Conservation (phyloP, 2,329 filamentous ascomycete species). For the Tolypocladium endophyticum region DNA sequence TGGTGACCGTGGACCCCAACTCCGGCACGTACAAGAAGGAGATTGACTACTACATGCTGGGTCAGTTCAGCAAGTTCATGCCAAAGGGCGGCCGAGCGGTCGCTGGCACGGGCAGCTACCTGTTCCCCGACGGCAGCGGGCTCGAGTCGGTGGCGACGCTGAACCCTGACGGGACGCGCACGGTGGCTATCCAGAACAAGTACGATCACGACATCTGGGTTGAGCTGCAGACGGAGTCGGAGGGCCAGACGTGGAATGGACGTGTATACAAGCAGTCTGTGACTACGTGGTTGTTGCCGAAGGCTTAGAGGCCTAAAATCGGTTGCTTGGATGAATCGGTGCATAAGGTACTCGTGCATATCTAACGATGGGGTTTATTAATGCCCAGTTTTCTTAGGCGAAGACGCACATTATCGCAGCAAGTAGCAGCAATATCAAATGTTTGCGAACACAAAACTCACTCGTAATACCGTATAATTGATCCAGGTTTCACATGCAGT, state of each 20-base stretch:
- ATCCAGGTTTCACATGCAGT: too few relatives aligned
- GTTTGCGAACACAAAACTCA: too few relatives aligned
- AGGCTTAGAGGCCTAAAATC: neutral
- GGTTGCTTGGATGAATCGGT: neutral
- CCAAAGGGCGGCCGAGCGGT: slow-evolving; percentile 32
- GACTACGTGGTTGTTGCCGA: neutral
- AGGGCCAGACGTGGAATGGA: slow-evolving; percentile 24
- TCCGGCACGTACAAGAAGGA: slow-evolving; percentile 30
- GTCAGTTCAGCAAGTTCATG: slow-evolving; percentile 39
- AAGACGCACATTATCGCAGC: too few relatives aligned
- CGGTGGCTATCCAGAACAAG: slow-evolving; percentile 33
- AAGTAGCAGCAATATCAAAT: too few relatives aligned
- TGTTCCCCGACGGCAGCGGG: slow-evolving; percentile 25
- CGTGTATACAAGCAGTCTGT: neutral
- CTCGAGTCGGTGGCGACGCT: slow-evolving; percentile 33
- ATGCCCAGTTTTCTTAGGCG: too few relatives aligned
- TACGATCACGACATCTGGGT: slow-evolving; percentile 34
- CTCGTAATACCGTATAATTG: too few relatives aligned
- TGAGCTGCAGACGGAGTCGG: slow-evolving; percentile 18
- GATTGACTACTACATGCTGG: slow-evolving; percentile 43
- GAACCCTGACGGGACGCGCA: slow-evolving; percentile 34
- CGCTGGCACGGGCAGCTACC: slow-evolving; percentile 30
- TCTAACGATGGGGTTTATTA: too few relatives aligned
- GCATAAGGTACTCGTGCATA: neutral
- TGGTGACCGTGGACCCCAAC: slow-evolving; percentile 42